A percentile compares a stretch with the other conserved stretches of the same genome.
These are phyloP conservation scores for Linnemannia hyalina DNA, from an alignment of 192 early-diverging fungal species.

Conservation along the genomic window DNA sequence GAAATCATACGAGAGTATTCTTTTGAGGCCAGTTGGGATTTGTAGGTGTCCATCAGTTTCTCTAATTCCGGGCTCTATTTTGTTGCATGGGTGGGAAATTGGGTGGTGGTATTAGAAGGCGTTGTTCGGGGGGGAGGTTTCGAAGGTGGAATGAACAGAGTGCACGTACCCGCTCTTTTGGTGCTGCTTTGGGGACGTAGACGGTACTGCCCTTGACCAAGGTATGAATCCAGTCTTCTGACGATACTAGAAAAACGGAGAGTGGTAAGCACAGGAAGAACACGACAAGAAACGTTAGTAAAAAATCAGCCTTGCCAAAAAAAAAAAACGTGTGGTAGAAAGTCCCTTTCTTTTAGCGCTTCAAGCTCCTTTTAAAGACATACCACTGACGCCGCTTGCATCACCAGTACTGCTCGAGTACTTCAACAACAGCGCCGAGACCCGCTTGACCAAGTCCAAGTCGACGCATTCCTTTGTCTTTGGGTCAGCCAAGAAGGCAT, in stretches of 20 bases:
- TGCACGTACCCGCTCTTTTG: slow-evolving; percentile 34
- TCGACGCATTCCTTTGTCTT: slow-evolving; percentile 12
- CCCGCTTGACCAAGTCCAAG: slow-evolving; percentile 31
- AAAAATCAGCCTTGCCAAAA: too few species aligned
- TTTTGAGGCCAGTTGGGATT: slow-evolving; percentile 39
- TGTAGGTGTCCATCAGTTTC: slow-evolving; percentile 33
- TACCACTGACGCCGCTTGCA: neutral
- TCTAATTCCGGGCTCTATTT: slow-evolving; percentile 46
- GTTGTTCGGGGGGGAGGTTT: neutral
- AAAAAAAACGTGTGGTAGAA: too few species aligned
- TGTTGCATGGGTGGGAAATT: neutral
- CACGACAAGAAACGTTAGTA: neutral
- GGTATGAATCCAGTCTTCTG: slow-evolving; percentile 39
- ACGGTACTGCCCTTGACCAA: slow-evolving; percentile 47
- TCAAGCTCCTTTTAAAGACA: neutral
- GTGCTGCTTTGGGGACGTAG: slow-evolving; percentile 35
- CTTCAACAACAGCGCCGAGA: slow-evolving; percentile 33
- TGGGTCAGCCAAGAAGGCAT: neutral
- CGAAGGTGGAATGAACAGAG: neutral
- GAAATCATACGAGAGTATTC: slow-evolving; percentile 49
- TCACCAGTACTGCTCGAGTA: neutral
- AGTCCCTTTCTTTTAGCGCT: neutral
- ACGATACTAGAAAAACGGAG: neutral
- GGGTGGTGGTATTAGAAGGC: neutral
- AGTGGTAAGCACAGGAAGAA: too few species aligned